Evolutionary conservation across 192 early-diverging fungal genomes (phyloP).

Genomic region (Funneliformis mosseae): DNA sequence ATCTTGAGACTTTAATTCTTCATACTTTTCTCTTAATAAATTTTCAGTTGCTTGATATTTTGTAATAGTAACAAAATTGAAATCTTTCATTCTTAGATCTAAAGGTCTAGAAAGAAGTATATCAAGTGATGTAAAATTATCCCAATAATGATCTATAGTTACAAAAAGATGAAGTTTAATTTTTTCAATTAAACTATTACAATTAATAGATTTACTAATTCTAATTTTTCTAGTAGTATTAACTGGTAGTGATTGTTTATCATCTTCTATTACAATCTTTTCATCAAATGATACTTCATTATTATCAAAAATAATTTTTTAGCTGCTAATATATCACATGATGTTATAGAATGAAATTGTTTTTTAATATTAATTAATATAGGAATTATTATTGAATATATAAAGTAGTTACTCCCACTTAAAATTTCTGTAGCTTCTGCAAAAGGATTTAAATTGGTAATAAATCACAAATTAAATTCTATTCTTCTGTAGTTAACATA

Average conservation of each 20-base stretch:
- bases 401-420: background rate
- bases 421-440: background rate
- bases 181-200: background rate
- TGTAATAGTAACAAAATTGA: background rate
- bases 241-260: background rate
- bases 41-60: background rate
- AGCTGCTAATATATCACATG: background rate
- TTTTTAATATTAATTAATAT: background rate
- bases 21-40: background rate
- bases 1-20: background rate
- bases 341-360: too few species aligned
- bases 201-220: background rate
- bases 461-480: background rate
- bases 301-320: background rate
- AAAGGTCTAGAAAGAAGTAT: background rate
- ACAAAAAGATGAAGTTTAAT: background rate
- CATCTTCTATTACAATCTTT: background rate
- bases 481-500: background rate
- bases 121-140: background rate
- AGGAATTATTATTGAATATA: background rate
- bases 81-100: background rate
- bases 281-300: background rate
- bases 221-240: too few species aligned
- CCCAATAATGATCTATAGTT: background rate
- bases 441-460: background rate